Conservation (phyloP, 129 eudicot genomes). For the Tanacetum coccineum region DNA sequence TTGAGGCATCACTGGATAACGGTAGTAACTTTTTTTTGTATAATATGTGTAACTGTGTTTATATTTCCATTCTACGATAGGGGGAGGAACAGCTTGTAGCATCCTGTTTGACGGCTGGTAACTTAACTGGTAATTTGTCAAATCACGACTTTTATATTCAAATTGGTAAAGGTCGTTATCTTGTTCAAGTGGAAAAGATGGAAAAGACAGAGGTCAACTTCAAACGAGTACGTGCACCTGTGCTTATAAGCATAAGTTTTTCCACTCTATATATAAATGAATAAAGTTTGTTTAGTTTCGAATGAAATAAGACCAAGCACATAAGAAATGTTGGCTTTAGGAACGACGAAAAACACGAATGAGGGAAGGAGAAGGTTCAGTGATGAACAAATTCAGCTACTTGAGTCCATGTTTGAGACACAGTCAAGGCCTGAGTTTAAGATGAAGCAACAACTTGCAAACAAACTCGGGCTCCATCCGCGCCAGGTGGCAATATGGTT, state of each 20-base stretch:
- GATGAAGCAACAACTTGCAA: slow-evolving; percentile 58
- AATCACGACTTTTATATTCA: slow-evolving; percentile 10
- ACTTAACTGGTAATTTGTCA: neutral
- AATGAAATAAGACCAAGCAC: neutral
- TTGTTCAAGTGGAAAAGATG: slow-evolving; percentile 21
- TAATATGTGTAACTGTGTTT: neutral
- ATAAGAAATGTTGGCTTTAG: neutral
- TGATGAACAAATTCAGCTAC: slow-evolving; percentile 50
- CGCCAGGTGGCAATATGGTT: slow-evolving; percentile 80
- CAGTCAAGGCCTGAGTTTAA: slow-evolving; percentile 56
- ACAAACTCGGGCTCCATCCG: slow-evolving; percentile 54
- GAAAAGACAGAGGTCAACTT: slow-evolving; percentile 26
- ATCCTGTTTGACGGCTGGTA: neutral
- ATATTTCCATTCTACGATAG: no score
- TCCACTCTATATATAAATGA: neutral
- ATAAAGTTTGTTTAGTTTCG: neutral
- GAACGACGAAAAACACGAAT: slow-evolving; percentile 24
- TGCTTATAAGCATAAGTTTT: slow-evolving; percentile 1
- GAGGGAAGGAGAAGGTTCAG: slow-evolving; percentile 42
- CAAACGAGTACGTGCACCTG: slow-evolving; percentile 29
- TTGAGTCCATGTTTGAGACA: slow-evolving; percentile 50
- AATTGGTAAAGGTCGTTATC: neutral
- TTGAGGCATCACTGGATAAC: no score
- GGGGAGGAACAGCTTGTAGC: no score
- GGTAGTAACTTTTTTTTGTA: no score